A percentile compares a stretch with the other conserved stretches of the same genome.
Conservation (phyloP, 2,329 filamentous ascomycete genomes). For the Fusarium begoniae region DNA sequence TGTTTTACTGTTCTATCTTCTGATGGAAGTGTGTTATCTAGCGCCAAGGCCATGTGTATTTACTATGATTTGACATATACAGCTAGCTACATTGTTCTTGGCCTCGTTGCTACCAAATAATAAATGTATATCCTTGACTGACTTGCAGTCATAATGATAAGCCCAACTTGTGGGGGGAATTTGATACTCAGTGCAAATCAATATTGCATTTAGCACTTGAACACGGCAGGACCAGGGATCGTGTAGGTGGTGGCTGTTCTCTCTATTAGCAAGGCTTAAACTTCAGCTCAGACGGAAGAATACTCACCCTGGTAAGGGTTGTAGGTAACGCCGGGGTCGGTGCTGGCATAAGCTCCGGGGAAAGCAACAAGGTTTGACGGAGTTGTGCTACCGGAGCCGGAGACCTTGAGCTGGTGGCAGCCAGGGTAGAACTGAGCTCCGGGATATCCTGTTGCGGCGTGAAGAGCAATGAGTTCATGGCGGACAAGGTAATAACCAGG, state of each 20-base stretch:
- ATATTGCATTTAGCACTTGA: slow-evolving; percentile 52
- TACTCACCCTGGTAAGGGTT: slow-evolving; percentile 58
- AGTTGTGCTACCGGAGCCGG: slow-evolving; percentile 56
- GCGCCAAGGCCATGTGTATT: not conserved
- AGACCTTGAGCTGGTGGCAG: slow-evolving; percentile 66
- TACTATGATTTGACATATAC: slow-evolving; percentile 13
- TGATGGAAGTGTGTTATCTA: not conserved
- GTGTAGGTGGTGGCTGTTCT: slow-evolving; percentile 51
- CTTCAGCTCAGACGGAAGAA: not conserved
- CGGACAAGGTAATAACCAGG: slow-evolving; percentile 66
- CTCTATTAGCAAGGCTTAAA: not conserved
- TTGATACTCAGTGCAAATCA: not conserved
- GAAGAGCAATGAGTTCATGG: slow-evolving; percentile 66
- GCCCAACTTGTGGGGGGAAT: slow-evolving; percentile 16
- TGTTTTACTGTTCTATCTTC: not conserved
- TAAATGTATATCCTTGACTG: not conserved
- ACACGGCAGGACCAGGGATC: slow-evolving; percentile 58
- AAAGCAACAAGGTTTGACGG: slow-evolving; percentile 58
- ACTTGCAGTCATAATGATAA: slow-evolving; percentile 9
- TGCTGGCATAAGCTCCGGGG: slow-evolving; percentile 62
- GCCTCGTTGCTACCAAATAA: slow-evolving; percentile 2
- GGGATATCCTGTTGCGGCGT: slow-evolving; percentile 57
- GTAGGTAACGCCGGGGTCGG: slow-evolving; percentile 62
- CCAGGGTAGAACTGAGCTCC: slow-evolving; percentile 67
- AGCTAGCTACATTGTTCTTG: slow-evolving; percentile 16